Evolutionary conservation across 257 asterid genomes (phyloP).

Genomic region (Fraxinus cuspidata): DNA sequence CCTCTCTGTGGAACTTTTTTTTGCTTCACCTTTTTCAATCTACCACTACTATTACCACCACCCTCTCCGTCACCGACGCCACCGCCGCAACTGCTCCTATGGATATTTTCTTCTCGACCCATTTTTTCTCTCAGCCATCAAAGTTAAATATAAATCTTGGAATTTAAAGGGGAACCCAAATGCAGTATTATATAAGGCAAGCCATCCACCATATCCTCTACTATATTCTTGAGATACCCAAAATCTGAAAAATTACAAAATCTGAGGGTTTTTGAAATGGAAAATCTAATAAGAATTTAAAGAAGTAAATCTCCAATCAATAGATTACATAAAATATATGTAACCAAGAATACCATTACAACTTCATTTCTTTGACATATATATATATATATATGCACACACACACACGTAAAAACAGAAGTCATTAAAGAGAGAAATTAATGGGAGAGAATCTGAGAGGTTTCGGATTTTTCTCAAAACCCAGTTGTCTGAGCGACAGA

Average conservation of each 20-base stretch:
- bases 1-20: constrained; percentile 91
- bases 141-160: constrained; percentile 31
- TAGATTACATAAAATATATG: constrained; percentile 37
- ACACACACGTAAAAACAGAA: constrained; percentile 3
- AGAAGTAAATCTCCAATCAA: constrained; percentile 34
- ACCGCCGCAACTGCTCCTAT: constrained; percentile 29
- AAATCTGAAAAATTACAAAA: constrained; percentile 42
- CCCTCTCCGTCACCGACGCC: constrained; percentile 10
- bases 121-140: constrained; percentile 52
- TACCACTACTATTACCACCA: constrained; percentile 23
- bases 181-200: constrained; percentile 37
- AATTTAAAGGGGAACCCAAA: constrained; percentile 39
- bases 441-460: constrained; percentile 25
- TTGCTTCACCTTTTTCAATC: constrained; percentile 62
- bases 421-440: background rate
- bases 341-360: constrained; percentile 32
- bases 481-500: constrained; percentile 58
- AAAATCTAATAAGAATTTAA: constrained; percentile 35
- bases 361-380: constrained; percentile 1
- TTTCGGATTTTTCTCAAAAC: constrained; percentile 51
- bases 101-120: constrained; percentile 62
- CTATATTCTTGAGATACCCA: constrained; percentile 38
- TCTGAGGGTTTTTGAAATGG: constrained; percentile 35
- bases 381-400: too few relatives aligned
- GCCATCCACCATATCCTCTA: constrained; percentile 43